phyloP scores from a whole-genome alignment of 345 rosid species.

The Luvunga scandens region DNA sequence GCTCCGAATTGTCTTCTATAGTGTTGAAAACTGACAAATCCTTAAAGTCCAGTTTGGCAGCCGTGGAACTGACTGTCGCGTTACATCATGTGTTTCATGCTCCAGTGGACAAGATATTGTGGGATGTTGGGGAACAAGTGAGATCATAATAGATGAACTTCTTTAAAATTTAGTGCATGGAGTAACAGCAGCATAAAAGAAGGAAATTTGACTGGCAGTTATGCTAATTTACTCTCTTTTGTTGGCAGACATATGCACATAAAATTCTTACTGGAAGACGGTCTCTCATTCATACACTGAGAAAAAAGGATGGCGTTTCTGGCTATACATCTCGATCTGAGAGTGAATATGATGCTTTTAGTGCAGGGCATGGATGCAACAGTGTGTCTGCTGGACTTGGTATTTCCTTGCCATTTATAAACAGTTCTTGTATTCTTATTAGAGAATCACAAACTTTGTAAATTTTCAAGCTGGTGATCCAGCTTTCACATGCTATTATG shows the following conservation, averaged over 20 bases:
- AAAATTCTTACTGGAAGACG: conserved; percentile 85
- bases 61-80: conserved; percentile 77
- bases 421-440: background rate
- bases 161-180: background rate
- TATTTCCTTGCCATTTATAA: conserved; percentile 28
- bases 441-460: background rate
- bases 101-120: conserved; percentile 78
- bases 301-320: conserved; percentile 64
- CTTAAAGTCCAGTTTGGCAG: conserved; percentile 67
- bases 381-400: conserved; percentile 95
- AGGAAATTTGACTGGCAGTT: background rate
- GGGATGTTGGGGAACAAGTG: conserved; percentile 93
- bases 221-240: conserved; percentile 6
- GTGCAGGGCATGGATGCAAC: conserved; percentile 87
- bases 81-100: conserved; percentile 84
- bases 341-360: conserved; percentile 90
- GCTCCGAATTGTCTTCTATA: conserved; percentile 51
- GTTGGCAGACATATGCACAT: conserved; percentile 77
- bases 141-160: conserved; percentile 16
- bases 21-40: conserved; percentile 45
- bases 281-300: conserved; percentile 51
- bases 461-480: background rate
- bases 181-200: background rate
- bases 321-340: conserved; percentile 60
- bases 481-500: background rate